Evolutionary conservation across 345 rosid species (phyloP), one percentile per base, ranked within the genome.

Genomic region (Balakata baccata): DNA sequence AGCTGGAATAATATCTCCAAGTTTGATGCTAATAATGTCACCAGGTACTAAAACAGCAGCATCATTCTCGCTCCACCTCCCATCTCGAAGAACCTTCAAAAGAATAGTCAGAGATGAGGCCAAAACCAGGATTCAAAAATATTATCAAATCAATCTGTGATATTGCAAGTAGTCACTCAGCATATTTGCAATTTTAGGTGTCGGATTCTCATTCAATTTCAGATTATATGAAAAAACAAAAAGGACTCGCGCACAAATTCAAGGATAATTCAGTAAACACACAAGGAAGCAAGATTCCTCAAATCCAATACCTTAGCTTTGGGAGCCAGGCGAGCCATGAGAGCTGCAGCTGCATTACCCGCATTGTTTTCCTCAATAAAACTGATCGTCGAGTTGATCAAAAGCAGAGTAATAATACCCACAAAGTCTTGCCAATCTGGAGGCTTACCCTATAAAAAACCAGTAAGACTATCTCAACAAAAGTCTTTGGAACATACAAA

Each of bases 361-460:
- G 99, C 99, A 78, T 94, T 94, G 76, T 94, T 94, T 80, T 94
- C 99, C 84, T 94, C 97, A 1, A 92, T 88, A 77, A 94, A 94
- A 83, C 98, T 94, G 81, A 94, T 94, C n/a, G 99, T 92, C 18
- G 99, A 94, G 80, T 92, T 94, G 53, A 94, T 92, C 70, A 94
- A 0, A 77, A 94, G 97, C 59, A 92, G 88, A 25, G 96, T 89
- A 41, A 94, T 92, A 54, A 94, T 94, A 71, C 98, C 97, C 65
- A 94, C 93, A 74, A 94, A 94, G 65, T 92, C 98, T 81, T 94
- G 98, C 98, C 98, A 94, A 77, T 92, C 98, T 11, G 98, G 98
- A 50, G 98, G 98, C 85, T 92, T 92, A 39, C 96, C 94, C 98
- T 92, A 77, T 66, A 62, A 58, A 13, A 29, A 3, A 53, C 37